phyloP scores from a whole-genome alignment of 2,329 filamentous ascomycete genomes.

The Diatrype stigma region DNA sequence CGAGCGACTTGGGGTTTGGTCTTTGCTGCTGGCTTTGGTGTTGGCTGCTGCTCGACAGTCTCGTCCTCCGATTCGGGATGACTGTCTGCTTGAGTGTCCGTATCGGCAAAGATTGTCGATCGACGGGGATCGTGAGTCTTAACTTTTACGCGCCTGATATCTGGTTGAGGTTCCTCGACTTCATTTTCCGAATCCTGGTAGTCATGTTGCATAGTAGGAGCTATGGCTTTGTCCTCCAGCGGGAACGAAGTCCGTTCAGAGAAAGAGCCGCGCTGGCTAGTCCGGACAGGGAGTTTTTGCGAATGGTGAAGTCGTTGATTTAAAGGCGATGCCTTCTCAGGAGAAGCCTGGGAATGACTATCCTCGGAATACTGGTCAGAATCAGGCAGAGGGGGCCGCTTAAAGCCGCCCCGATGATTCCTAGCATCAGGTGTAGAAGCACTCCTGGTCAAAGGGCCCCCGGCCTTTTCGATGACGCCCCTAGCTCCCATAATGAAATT shows the following conservation, averaged over 20 bases:
- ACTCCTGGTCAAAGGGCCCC: conserved; percentile 22
- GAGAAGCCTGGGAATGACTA: conserved; percentile 21
- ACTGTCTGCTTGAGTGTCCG: conserved; percentile 24
- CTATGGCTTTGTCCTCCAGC: conserved; percentile 10
- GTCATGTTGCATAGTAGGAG: conserved; percentile 15
- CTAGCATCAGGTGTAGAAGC: conserved; percentile 28
- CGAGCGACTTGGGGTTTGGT: conserved; percentile 22
- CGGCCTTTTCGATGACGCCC: conserved; percentile 24
- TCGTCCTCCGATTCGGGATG: conserved; percentile 21
- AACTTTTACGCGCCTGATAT: conserved; percentile 12
- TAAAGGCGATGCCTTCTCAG: conserved; percentile 24
- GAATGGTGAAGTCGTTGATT: conserved; percentile 21
- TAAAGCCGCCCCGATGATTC: conserved; percentile 16
- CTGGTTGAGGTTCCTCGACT: conserved; percentile 13
- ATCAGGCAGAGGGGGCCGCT: conserved; percentile 15
- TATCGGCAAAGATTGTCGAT: conserved; percentile 26
- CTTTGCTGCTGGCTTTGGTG: conserved; percentile 21
- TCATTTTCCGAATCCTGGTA: conserved; percentile 19
- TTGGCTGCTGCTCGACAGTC: conserved; percentile 20
- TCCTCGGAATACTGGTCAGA: conserved; percentile 21
- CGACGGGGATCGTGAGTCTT: conserved; percentile 20
- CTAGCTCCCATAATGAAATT: conserved; percentile 24
- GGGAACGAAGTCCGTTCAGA: conserved; percentile 16
- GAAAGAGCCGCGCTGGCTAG: conserved; percentile 20
- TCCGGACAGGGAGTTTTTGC: conserved; percentile 17